Conservation (phyloP, 169 alveolate genomes). For the Plasmodium knowlesi region DNA sequence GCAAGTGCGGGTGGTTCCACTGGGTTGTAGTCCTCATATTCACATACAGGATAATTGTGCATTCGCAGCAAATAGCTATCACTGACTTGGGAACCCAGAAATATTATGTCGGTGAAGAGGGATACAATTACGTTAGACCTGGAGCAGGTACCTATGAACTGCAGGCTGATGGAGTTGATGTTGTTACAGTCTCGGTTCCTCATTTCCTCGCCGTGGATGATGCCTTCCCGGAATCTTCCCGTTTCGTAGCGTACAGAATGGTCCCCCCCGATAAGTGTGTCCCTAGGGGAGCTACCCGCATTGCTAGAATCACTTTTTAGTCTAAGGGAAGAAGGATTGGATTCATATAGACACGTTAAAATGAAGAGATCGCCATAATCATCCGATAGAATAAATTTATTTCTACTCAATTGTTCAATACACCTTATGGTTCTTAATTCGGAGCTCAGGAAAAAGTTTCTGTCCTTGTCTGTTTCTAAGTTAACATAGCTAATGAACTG, state of each 20-base stretch:
- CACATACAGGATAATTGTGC: constrained; percentile 55
- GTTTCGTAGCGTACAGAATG: background rate
- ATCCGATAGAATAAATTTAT: constrained; percentile 52
- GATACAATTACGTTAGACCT: constrained; percentile 53
- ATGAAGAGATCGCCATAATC: constrained; percentile 72
- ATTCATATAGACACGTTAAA: constrained; percentile 7
- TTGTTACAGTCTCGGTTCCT: background rate
- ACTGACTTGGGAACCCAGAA: constrained; percentile 70
- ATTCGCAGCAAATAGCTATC: constrained; percentile 51
- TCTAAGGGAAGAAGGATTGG: background rate
- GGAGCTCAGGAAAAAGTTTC: constrained; percentile 50
- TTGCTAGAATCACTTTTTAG: background rate
- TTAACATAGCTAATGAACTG: constrained; percentile 63
- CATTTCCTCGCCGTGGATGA: background rate
- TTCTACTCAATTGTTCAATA: constrained; percentile 8
- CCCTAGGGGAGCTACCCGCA: background rate
- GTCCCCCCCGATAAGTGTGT: too few species aligned
- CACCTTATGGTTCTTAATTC: constrained; percentile 68
- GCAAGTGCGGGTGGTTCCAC: constrained; percentile 20
- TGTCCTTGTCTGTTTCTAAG: constrained; percentile 16
- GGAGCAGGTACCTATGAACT: constrained; percentile 65
- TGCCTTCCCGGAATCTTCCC: background rate
- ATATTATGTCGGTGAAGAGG: constrained; percentile 43
- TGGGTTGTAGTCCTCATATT: constrained; percentile 1
- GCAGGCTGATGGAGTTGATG: constrained; percentile 24